A percentile compares a stretch with the other conserved stretches of the same genome.
Conservation (phyloP, 2,329 filamentous ascomycete genomes). For the Endoconidiophora polonica region DNA sequence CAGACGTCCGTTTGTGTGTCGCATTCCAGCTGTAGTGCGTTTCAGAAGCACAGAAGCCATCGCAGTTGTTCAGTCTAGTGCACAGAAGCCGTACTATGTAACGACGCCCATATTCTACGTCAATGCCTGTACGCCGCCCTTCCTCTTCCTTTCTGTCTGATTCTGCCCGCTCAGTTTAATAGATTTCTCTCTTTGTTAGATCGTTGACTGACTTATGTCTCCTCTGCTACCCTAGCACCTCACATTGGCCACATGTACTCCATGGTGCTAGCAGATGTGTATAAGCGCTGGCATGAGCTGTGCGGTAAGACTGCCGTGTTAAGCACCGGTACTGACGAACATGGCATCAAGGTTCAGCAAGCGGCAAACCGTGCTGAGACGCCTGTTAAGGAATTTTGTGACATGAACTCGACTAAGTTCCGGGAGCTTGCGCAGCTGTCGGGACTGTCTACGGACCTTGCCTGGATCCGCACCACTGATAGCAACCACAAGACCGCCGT, state of each 20-base stretch:
- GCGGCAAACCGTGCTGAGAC: constrained; percentile 57
- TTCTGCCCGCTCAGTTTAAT: not conserved
- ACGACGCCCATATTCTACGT: constrained; percentile 98
- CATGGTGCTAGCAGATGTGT: constrained; percentile 75
- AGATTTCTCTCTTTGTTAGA: not conserved
- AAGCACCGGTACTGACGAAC: constrained; percentile 88
- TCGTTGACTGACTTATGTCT: constrained; percentile 14
- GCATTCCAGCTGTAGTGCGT: not conserved
- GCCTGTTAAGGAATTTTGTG: constrained; percentile 72
- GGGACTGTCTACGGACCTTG: constrained; percentile 51
- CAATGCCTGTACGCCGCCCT: constrained; percentile 53
- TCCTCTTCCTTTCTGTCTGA: not conserved
- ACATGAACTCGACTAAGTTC: constrained; percentile 67
- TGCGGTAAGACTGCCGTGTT: constrained; percentile 55
- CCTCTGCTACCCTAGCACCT: constrained; percentile 40
- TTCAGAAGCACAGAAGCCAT: not conserved
- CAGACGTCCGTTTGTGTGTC: not conserved
- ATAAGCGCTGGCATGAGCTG: constrained; percentile 81
- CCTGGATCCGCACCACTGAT: constrained; percentile 89
- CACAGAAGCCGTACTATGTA: constrained; percentile 72
- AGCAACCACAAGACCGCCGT: constrained; percentile 67
- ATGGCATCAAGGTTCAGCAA: constrained; percentile 92
- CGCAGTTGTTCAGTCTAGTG: not conserved
- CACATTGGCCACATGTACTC: constrained; percentile 92
- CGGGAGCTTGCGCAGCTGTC: constrained; percentile 53